A percentile compares a stretch with the other conserved stretches of the same genome.
phyloP scores from a whole-genome alignment of 306 rosid species.

The Casuarina equisetifolia region DNA sequence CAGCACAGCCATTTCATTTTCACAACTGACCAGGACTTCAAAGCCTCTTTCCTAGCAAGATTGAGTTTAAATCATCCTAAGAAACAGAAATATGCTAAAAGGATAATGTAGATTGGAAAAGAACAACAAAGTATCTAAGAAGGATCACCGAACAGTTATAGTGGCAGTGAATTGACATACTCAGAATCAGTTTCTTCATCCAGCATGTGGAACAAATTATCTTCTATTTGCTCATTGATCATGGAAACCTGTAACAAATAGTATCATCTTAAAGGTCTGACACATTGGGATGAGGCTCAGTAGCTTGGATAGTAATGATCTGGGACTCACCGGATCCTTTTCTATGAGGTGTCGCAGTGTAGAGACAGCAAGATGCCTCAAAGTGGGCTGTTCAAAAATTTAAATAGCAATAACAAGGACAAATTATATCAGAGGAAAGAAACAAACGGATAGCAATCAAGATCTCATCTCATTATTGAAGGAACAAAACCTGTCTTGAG shows the following conservation, averaged over 20 bases:
- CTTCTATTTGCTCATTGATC: constrained; percentile 85
- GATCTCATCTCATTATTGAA: constrained; percentile 13
- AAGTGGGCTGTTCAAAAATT: constrained; percentile 64
- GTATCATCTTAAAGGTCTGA: constrained; percentile 31
- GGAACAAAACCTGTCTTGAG: constrained; percentile 67
- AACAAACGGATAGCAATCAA: constrained; percentile 10
- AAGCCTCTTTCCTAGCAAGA: not conserved
- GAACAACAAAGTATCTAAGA: not conserved
- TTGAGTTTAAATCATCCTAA: not conserved
- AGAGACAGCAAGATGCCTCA: constrained; percentile 91
- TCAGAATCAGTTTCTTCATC: constrained; percentile 94
- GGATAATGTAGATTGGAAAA: not conserved
- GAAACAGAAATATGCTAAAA: not conserved
- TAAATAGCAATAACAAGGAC: not conserved
- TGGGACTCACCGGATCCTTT: constrained; percentile 80
- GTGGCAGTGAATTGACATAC: not conserved
- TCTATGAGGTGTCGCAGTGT: constrained; percentile 93
- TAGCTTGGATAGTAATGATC: constrained; percentile 19
- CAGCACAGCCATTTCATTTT: not conserved
- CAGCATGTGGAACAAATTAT: constrained; percentile 83
- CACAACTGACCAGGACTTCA: not conserved
- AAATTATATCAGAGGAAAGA: constrained; percentile 21
- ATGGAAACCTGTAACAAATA: constrained; percentile 68
- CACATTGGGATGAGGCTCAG: constrained; percentile 14
- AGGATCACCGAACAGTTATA: not conserved